These are phyloP conservation scores for Phytopythium kandeliae DNA, from an alignment of 352 stramenopile genomes.

Conservation along the genomic window DNA sequence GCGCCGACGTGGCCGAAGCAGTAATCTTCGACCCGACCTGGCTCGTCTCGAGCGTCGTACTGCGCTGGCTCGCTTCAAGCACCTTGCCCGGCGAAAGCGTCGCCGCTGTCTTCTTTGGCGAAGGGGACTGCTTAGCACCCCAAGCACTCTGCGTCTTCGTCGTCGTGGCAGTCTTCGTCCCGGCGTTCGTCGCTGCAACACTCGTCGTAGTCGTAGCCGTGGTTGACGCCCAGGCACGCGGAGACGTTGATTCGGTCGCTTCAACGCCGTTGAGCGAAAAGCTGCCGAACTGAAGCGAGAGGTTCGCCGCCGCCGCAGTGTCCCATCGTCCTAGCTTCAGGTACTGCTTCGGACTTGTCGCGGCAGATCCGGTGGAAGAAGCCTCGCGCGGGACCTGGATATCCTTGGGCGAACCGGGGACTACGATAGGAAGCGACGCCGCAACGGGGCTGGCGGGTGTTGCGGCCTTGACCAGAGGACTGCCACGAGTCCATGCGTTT, in stretches of 20 bases:
- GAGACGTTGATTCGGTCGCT: constrained; percentile 45
- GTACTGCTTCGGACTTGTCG: constrained; percentile 64
- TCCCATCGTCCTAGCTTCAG: constrained; percentile 86
- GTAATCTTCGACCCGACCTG: constrained; percentile 16
- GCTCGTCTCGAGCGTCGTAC: constrained; percentile 11
- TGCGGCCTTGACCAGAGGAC: constrained; percentile 34
- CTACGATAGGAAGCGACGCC: constrained; percentile 33
- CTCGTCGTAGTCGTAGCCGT: constrained; percentile 39
- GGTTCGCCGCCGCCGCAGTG: constrained; percentile 49
- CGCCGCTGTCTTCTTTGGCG: constrained; percentile 59
- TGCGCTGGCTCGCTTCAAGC: constrained; percentile 21
- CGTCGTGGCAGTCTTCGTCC: constrained; percentile 29
- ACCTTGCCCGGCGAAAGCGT: constrained; percentile 43
- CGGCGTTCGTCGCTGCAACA: constrained; percentile 18
- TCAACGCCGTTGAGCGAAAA: constrained; percentile 78
- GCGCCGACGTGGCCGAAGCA: constrained; percentile 36
- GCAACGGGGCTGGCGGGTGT: constrained; percentile 23
- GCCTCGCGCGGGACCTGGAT: constrained; percentile 34
- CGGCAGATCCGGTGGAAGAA: constrained; percentile 21
- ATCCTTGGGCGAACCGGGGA: constrained; percentile 65
- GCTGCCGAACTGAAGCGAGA: constrained; percentile 85
- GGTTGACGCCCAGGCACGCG: constrained; percentile 48
- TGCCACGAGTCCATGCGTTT: constrained; percentile 63
- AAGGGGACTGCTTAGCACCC: constrained; percentile 28
- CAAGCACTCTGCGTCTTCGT: constrained; percentile 53